These are phyloP conservation scores for Sergeia podlipaevii DNA, from an alignment of 208 protist species.

Conservation along the genomic window DNA sequence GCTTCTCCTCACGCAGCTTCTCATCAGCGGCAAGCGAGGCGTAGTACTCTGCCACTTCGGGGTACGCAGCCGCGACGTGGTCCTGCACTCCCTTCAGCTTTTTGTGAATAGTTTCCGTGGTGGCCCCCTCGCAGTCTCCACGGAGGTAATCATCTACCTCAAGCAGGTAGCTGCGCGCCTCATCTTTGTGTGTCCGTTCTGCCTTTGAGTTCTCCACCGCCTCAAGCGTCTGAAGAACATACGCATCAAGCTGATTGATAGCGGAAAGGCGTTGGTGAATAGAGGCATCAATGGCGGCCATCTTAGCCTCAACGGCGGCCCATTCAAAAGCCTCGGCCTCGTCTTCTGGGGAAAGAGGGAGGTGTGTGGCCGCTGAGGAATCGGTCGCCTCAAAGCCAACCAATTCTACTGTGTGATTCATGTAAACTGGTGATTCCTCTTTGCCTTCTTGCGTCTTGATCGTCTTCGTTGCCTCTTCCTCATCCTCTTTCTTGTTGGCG, in stretches of 20 bases:
- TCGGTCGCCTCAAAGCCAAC: conserved; percentile 27
- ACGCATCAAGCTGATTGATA: conserved; percentile 59
- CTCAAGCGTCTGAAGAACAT: conserved; percentile 46
- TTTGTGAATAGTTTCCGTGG: conserved; percentile 3
- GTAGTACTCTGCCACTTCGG: conserved; percentile 36
- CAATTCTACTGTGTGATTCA: conserved; percentile 34
- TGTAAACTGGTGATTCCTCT: conserved; percentile 4
- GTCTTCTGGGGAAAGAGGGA: conserved; percentile 20
- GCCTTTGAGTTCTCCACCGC: conserved; percentile 27
- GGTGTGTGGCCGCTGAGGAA: conserved; percentile 1
- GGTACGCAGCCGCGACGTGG: conserved; percentile 26
- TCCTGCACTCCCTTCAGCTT: conserved; percentile 23
- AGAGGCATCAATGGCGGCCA: conserved; percentile 27
- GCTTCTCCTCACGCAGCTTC: conserved; percentile 40
- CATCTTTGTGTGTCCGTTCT: conserved; percentile 15
- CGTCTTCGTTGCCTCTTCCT: neutral
- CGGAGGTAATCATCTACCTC: conserved; percentile 38
- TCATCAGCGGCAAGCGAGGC: conserved; percentile 22
- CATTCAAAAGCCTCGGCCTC: conserved; percentile 22
- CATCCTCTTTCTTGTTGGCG: neutral
- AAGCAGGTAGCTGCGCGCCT: conserved; percentile 18
- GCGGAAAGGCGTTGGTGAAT: conserved; percentile 45
- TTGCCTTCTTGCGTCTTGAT: conserved; percentile 9
- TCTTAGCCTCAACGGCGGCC: conserved; percentile 28
- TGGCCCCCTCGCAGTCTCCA: conserved; percentile 8